phyloP scores from a whole-genome alignment of 2,329 filamentous ascomycete genomes.

The Trichoderma gracile region DNA sequence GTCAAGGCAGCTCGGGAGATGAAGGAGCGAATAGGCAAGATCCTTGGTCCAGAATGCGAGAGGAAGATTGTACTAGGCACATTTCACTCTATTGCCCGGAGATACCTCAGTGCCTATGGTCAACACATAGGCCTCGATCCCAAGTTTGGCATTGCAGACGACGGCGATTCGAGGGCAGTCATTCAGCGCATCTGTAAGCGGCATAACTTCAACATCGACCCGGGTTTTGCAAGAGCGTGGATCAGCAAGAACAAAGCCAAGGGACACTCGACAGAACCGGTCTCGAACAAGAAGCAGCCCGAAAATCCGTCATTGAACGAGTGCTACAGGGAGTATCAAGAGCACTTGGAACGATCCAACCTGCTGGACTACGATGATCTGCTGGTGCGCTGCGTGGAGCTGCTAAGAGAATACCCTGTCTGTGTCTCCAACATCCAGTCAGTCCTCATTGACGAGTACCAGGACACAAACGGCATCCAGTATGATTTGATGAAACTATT shows the following conservation, averaged over 20 bases:
- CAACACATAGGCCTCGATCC: constrained; percentile 77
- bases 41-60: constrained; percentile 77
- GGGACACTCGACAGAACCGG: constrained; percentile 49
- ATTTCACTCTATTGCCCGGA: constrained; percentile 88
- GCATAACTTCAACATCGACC: constrained; percentile 67
- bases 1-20: constrained; percentile 94
- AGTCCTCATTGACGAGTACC: constrained; percentile 94
- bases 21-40: constrained; percentile 78
- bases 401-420: constrained; percentile 70
- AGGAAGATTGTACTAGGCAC: constrained; percentile 83
- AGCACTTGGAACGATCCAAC: constrained; percentile 71
- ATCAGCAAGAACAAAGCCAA: constrained; percentile 70
- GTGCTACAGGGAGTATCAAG: constrained; percentile 75
- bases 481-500: constrained; percentile 92
- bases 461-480: constrained; percentile 94
- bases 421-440: constrained; percentile 89
- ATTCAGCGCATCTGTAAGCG: constrained; percentile 81
- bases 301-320: constrained; percentile 62
- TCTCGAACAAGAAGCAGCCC: constrained; percentile 39
- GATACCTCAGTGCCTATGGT: constrained; percentile 83
- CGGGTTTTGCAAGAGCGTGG: constrained; percentile 67
- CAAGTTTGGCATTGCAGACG: constrained; percentile 90
- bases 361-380: constrained; percentile 94
- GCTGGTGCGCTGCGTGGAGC: constrained; percentile 76
- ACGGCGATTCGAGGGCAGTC: constrained; percentile 74